A percentile compares a stretch with the other conserved stretches of the same genome.
Evolutionary conservation across 768 basidiomycete genomes (phyloP).

Genomic region (Hypholoma sublateritium): DNA sequence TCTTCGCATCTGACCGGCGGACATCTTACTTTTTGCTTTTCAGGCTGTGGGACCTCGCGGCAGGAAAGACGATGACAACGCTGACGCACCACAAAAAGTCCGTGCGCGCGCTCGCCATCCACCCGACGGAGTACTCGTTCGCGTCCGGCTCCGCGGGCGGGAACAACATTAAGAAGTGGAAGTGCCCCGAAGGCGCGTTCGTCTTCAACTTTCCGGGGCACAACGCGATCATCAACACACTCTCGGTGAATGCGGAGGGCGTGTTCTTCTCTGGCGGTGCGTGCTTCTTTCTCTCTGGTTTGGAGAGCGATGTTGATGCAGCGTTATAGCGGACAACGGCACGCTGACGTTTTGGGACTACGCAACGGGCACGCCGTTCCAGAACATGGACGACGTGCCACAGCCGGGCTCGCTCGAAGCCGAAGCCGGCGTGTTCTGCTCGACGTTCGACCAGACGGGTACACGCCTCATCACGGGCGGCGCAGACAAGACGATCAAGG

Average conservation of each 20-base stretch:
- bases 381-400: slow-evolving; percentile 89
- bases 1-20: too few species aligned
- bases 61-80: slow-evolving; percentile 94
- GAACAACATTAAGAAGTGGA: slow-evolving; percentile 99
- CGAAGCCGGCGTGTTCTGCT: slow-evolving; percentile 95
- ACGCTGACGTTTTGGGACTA: slow-evolving; percentile 94
- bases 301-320: not conserved
- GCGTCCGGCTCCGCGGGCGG: slow-evolving; percentile 96
- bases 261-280: slow-evolving; percentile 96
- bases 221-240: slow-evolving; percentile 95
- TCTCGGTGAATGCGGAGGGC: slow-evolving; percentile 92
- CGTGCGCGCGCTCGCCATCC: slow-evolving; percentile 90
- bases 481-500: slow-evolving; percentile 99
- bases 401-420: slow-evolving; percentile 98
- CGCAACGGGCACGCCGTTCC: slow-evolving; percentile 91
- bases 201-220: slow-evolving; percentile 97
- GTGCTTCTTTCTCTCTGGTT: not conserved
- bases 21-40: not conserved
- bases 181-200: slow-evolving; percentile 93
- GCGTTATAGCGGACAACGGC: slow-evolving; percentile 79
- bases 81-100: slow-evolving; percentile 99
- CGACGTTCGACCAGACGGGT: slow-evolving; percentile 95
- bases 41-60: slow-evolving; percentile 96
- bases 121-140: slow-evolving; percentile 96
- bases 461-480: slow-evolving; percentile 93